Evolutionary conservation across 768 basidiomycete species (phyloP), one percentile per base, ranked within the genome.

Genomic region (Leucocoprinus sp.): DNA sequence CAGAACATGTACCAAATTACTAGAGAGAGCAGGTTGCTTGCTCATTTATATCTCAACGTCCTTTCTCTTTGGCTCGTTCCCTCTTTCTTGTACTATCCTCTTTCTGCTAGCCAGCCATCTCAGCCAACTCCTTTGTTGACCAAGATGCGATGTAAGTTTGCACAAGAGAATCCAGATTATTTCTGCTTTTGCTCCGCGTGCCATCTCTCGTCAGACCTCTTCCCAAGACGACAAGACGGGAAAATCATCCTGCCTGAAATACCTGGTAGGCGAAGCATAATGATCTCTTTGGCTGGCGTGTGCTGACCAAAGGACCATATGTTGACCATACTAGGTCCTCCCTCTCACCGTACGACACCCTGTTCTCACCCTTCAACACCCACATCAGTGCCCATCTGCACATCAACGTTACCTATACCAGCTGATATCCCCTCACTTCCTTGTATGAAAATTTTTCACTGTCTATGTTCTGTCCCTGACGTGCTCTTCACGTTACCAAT

Each of bases 201-300:
- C 21, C 46, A 48, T 28, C 46, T 48, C 17, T 48, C 46, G 34
- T 48, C 46, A 35, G 46, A 48, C n/a, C 31, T 48, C n/a, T 48
- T 48, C 28, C 46, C 46, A 38, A 41, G 46, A 42, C 46, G 46
- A 48, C 39, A 48, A 36, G 46, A 48, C 11, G 46, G 46, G 27
- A 48, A 48, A 26, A 48, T 48, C 8, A 35, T 48, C 26, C 19
- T 48, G 12, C 46, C 46, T n/a, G 46, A 18, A 2, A 12, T 48
- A 41, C 46, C 46, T 12, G 39, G 24, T 1, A 26, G 15, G 15
- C 33, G 39, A 35, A 40, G 46, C 42, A 29, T 14, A 21, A 15
- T 21, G 11, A 27, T 26, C 33, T 27, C 19, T n/a, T 4, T 18
- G 23, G 7, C 19, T 12, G 12, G n/a, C 17, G 22, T 18, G 19